Evolutionary conservation across 176 grass and related monocot genomes (phyloP), one percentile per base, ranked within the genome.

Genomic region (Phoenix dactylifera): DNA sequence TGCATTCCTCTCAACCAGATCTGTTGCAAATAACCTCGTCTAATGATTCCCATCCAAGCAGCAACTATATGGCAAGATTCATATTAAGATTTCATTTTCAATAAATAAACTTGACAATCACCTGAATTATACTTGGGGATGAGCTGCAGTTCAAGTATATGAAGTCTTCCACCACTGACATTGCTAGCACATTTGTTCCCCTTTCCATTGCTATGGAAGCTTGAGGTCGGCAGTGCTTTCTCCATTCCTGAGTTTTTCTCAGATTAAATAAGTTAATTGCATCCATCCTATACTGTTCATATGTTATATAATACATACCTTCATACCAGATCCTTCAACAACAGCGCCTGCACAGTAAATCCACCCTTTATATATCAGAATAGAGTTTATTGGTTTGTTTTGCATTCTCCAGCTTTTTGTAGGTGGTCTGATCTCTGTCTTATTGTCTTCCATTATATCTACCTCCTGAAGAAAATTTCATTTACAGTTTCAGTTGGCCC

Each of bases 1-100:
- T 82, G 78, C 53, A 81, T 88, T 67, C 85, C 93, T 83, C 87
- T 88, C 82, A 98, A 77, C 87, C 87, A 92, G 78, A 98, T 92
- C 93, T 98, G 26, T 66, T 20, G 57, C 44, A 59, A 51, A 85
- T 53, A n/a, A 44, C 68, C 39, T 81, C 23, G 55, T 52, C 77
- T 5, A 64, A 76, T 25, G 9, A 44, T 44, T 64, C 4, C 20
- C 4, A 64, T 53, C 6, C 19, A 60, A 54, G 17, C 20, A 5
- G 26, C 9, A 60, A 49, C 48, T 22, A 59, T 54, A 16, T 44
- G 35, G 10, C 9, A 14, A 44, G 35, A 44, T 44, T 44, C 35
- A 44, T 44, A 44, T 12, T 12, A 44, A 12, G 35, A 44, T 12
- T 20, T 0, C 20, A 44, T 44, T 44, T 44, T 44, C 35, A 44